Percentiles rank a stretch among this genome's conserved stretches.
These are phyloP conservation scores for Taphrina wiesneri DNA, from an alignment of 1,139 yeast species.

Conservation along the genomic window DNA sequence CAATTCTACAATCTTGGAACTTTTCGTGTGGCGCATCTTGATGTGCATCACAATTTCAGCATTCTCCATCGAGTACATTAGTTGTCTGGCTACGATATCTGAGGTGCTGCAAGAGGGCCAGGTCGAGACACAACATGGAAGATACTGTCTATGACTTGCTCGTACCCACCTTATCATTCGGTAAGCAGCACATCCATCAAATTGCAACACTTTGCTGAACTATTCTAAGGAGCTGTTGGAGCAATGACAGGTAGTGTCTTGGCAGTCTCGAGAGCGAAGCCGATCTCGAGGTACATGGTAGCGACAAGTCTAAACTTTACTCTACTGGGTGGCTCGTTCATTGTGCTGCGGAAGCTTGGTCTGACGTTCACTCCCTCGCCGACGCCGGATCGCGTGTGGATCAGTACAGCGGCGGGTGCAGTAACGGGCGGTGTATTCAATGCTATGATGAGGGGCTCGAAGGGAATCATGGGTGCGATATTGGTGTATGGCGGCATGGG, in stretches of 20 bases:
- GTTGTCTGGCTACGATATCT: not conserved
- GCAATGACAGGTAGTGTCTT: constrained; percentile 17
- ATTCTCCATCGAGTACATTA: not conserved
- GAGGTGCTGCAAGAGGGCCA: too few species aligned
- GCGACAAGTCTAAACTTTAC: constrained; percentile 13
- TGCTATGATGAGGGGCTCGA: constrained; percentile 9
- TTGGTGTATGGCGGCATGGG: constrained; percentile 16
- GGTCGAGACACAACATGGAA: not conserved
- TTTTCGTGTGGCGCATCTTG: constrained; percentile 5
- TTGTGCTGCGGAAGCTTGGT: constrained; percentile 10
- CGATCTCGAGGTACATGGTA: constrained; percentile 15
- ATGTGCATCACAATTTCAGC: not conserved
- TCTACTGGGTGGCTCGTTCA: constrained; percentile 24
- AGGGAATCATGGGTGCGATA: constrained; percentile 17
- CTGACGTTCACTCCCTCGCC: not conserved
- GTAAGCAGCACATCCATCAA: not conserved
- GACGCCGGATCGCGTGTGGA: not conserved
- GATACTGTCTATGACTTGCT: not conserved
- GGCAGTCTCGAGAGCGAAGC: constrained; percentile 12
- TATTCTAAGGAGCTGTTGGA: constrained; percentile 1
- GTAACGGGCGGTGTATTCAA: constrained; percentile 16
- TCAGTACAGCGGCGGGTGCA: constrained; percentile 16
- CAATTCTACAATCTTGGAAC: not conserved
- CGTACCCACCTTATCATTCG: constrained; percentile 10
- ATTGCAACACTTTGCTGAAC: not conserved